Conservation (phyloP, 1,139 yeast genomes). For the Scheffersomyces insectosa region DNA sequence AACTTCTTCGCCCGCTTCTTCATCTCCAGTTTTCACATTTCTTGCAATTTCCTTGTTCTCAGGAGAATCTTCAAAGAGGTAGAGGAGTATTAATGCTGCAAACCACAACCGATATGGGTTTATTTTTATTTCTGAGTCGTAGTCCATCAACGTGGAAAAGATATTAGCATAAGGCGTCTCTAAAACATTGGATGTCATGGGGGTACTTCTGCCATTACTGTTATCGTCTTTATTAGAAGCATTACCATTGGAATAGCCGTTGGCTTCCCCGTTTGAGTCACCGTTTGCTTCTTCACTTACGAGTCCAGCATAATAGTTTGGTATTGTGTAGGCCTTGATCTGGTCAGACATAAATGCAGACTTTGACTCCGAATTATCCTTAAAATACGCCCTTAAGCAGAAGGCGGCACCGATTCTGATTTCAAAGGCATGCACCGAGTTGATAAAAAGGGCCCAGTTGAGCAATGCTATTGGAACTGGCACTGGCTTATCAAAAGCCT, state of each 20-base stretch:
- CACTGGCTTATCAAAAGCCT: slow-evolving; percentile 32
- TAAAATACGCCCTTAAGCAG: slow-evolving; percentile 68
- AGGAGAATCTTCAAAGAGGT: slow-evolving; percentile 58
- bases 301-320: slow-evolving; percentile 18
- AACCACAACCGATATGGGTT: slow-evolving; percentile 93
- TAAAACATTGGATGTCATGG: not conserved
- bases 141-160: slow-evolving; percentile 70
- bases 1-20: slow-evolving; percentile 69
- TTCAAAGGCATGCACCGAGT: slow-evolving; percentile 83
- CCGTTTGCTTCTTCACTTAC: slow-evolving; percentile 8
- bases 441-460: slow-evolving; percentile 77
- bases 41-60: slow-evolving; percentile 55
- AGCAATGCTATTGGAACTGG: slow-evolving; percentile 77
- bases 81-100: slow-evolving; percentile 66
- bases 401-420: slow-evolving; percentile 70
- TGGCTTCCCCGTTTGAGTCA: not conserved
- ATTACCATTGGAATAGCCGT: slow-evolving; percentile 2
- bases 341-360: slow-evolving; percentile 65
- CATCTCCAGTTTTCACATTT: slow-evolving; percentile 64
- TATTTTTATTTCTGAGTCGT: slow-evolving; percentile 70
- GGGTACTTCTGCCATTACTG: not conserved
- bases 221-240: slow-evolving; percentile 1
- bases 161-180: slow-evolving; percentile 50
- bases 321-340: slow-evolving; percentile 45
- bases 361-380: slow-evolving; percentile 64